Base-by-base conservation (phyloP, 805 yeast species). In the Sugiyamaella floridensis region DNA sequence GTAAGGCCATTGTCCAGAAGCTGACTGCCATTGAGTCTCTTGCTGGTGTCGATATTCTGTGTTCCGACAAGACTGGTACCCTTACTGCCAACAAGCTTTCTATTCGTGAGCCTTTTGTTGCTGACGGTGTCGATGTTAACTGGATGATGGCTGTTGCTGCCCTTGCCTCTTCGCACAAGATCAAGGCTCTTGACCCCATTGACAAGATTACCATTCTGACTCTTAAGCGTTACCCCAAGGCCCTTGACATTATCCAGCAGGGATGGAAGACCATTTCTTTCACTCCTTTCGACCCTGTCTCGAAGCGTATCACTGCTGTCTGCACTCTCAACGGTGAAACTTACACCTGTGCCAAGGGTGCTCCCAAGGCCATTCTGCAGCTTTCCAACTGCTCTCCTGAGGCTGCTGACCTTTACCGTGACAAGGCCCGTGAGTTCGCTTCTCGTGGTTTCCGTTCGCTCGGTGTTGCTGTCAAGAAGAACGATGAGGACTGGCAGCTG, bases 401-500 rank as follows among this genome's bases (percentile, higher is more conserved):
- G 75, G 79, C 86, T 74, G 89, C 87, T 73, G 93, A 86, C 76
- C 85, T 86, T 80, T 89, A 89, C 78, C 93, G 87, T 79, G 88
- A 87, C 83, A 88, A 89, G 76, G 96, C 90, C 70, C 93, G 95
- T 71, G 97, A 89, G 80, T 87, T 89, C 73, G 96, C 97, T 70
- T 81, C 93, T 66, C 86, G 96, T 84, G 96, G 97, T 83, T 89
- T 89, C 95, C 82, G 97, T 78, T 89, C 97, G 68, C 81, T 89
- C 71, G 97, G 97, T 87, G 96, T 89, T 78, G 96, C 97, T 64
- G 89, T 96, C 81, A 89, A 89, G 93, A 85, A 95, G 85, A 96
- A 95, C 76, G 96, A 89, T 76, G 96, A 95, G 74, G 96, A 88
- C 84, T 89, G 96, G 96, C 96, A 89, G 79, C 85, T 89, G 68